Evolutionary conservation across 345 rosid genomes (phyloP).

Genomic region (Eutrema heterophyllum): DNA sequence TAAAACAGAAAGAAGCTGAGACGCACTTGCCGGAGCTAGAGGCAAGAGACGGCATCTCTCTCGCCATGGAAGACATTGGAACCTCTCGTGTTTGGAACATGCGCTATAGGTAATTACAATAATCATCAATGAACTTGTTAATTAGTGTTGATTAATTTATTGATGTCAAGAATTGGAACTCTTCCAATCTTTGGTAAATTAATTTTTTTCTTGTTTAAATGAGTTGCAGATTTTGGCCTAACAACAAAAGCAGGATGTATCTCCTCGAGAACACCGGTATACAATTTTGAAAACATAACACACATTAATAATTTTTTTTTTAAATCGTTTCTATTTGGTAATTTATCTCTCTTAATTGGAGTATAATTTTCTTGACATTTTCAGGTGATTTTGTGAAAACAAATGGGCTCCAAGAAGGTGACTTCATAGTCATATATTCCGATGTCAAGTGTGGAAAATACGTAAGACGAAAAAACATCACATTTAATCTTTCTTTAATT

Average conservation of each 20-base stretch:
- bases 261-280: slow-evolving; percentile 95
- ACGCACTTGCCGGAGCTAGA: slow-evolving; percentile 93
- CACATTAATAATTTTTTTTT: not conserved
- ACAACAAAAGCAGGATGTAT: slow-evolving; percentile 99
- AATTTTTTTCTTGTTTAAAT: slow-evolving; percentile 10
- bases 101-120: slow-evolving; percentile 68
- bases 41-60: slow-evolving; percentile 92
- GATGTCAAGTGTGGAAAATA: slow-evolving; percentile 94
- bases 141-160: not conserved
- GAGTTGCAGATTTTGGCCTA: slow-evolving; percentile 97
- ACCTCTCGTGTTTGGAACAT: slow-evolving; percentile 97
- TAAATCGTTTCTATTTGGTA: not conserved
- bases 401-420: slow-evolving; percentile 98
- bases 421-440: slow-evolving; percentile 94
- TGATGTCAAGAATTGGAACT: not conserved
- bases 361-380: not conserved
- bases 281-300: not conserved
- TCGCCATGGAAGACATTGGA: slow-evolving; percentile 98
- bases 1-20: slow-evolving; percentile 86
- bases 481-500: not conserved
- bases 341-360: not conserved
- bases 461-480: slow-evolving; percentile 39
- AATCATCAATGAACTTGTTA: not conserved
- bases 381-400: slow-evolving; percentile 91
- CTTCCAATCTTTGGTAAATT: not conserved